Evolutionary conservation across 306 rosid species (phyloP).

Genomic region (Vigna hirtella): DNA sequence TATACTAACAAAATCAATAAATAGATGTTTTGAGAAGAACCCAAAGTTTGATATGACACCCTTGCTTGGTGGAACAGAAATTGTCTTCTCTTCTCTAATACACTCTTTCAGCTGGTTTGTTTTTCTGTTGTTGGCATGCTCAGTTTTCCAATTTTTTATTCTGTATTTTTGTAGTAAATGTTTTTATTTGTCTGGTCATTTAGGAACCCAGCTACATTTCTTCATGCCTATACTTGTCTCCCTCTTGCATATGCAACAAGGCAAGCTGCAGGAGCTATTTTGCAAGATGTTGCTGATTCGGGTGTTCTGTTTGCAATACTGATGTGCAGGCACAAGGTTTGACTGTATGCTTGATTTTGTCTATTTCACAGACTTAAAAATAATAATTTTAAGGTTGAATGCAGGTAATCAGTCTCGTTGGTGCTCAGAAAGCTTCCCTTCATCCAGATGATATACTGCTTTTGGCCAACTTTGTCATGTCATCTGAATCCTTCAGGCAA

Average conservation of each 20-base stretch:
- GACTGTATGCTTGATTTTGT: constrained; percentile 2
- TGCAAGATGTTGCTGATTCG: constrained; percentile 95
- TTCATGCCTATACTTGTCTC: constrained; percentile 97
- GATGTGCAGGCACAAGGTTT: constrained; percentile 97
- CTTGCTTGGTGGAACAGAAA: constrained; percentile 96
- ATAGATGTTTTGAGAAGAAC: constrained; percentile 96
- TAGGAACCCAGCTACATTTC: constrained; percentile 97
- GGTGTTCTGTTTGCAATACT: constrained; percentile 93
- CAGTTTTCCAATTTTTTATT: constrained; percentile 13
- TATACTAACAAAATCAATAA: constrained; percentile 88
- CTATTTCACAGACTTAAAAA: constrained; percentile 31
- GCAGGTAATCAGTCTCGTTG: constrained; percentile 95
- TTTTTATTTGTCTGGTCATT: constrained; percentile 44
- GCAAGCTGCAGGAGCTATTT: constrained; percentile 96
- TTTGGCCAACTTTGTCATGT: constrained; percentile 90
- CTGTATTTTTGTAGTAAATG: constrained; percentile 26
- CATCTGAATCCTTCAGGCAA: constrained; percentile 97
- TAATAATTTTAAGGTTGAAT: constrained; percentile 53
- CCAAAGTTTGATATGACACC: constrained; percentile 98
- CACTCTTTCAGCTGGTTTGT: constrained; percentile 94
- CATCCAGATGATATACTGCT: constrained; percentile 97
- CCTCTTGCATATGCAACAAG: constrained; percentile 95
- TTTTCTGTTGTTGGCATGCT: constrained; percentile 46
- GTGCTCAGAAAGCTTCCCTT: constrained; percentile 98
- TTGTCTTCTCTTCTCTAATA: constrained; percentile 89